phyloP scores from a whole-genome alignment of 768 basidiomycete genomes.

The Clavulina sp. region DNA sequence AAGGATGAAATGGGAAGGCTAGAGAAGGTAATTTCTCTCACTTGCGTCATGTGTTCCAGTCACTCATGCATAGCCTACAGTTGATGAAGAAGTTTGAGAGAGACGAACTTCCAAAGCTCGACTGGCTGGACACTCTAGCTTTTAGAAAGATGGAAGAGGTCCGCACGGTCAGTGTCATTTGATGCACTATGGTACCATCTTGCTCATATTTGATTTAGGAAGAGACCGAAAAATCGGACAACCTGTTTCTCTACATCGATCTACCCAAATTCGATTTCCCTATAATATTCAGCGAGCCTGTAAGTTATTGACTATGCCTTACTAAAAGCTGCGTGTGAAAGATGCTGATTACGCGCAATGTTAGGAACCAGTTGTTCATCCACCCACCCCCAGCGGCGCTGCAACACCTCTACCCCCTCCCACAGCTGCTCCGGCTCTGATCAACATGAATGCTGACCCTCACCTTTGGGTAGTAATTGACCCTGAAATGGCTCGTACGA shows the following conservation, averaged over 20 bases:
- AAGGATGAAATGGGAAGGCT: constrained; percentile 90
- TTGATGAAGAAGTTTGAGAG: constrained; percentile 87
- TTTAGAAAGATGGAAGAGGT: constrained; percentile 93
- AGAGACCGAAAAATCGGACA: constrained; percentile 80
- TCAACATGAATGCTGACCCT: constrained; percentile 35
- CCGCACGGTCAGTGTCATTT: constrained; percentile 47
- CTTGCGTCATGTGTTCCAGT: too few species aligned
- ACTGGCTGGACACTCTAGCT: constrained; percentile 87
- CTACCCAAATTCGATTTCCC: constrained; percentile 94
- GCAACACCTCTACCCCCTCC: constrained; percentile 22
- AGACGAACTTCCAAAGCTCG: constrained; percentile 82
- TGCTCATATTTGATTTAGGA: constrained; percentile 29
- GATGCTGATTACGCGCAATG: background rate
- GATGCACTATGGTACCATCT: background rate
- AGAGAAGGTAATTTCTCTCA: constrained; percentile 47
- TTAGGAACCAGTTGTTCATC: constrained; percentile 5
- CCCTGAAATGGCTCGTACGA: constrained; percentile 79
- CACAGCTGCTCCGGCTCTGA: constrained; percentile 24
- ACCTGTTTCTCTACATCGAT: constrained; percentile 92
- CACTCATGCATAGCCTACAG: constrained; percentile 10
- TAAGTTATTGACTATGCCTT: constrained; percentile 20
- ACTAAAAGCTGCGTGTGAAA: constrained; percentile 1
- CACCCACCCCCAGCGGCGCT: constrained; percentile 18
- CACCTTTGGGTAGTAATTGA: constrained; percentile 80
- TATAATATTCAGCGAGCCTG: constrained; percentile 84